Base-by-base conservation (phyloP, 169 alveolate species). In the Plasmodium inui region DNA sequence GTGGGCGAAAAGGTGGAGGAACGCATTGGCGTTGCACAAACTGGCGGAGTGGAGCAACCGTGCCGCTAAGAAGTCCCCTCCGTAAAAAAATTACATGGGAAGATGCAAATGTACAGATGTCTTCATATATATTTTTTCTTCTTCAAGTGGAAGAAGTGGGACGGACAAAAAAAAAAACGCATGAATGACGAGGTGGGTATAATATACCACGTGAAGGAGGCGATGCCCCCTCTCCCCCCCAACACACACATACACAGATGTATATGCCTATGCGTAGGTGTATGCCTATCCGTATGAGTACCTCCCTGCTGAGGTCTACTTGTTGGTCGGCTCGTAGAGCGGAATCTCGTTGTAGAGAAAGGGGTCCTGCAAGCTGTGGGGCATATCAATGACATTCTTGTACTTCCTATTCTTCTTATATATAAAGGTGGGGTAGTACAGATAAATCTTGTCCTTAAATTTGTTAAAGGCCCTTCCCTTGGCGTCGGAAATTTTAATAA, bases 401-500 rank as follows among this genome's bases (percentile, higher is more conserved):
- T 95, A 96, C 70, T 73, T 83, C 26, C 82, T 76, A 26, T 85
- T 83, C 9, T 95, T 88, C 72, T 95, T 81, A 28, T 96, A 96
- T 46, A 97, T 95, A 88, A 97, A 97, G 12, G 98, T 97, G n/a
- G 98, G 98, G 80, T 96, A 95, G 73, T 95, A 97, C 5, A 95
- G 83, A 55, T 94, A 97, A 14, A 96, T 32, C 93, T 80, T 71
- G 50, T 93, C 96, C 53, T 95, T 88, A 84, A 97, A 97, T 83
- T 95, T 95, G 61, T 96, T 92, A 46, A 96, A 96, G 8, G 97
- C 91, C 46, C 95, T 95, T 12, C 98, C 98, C 22, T 96, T 92
- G n/a, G 98, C 98, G 88, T 97, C 98, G 57, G 97, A 91, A 19
- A 97, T 97, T 94, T 97, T 97, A 14, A 97, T 53, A 41, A 97